These are phyloP conservation scores for Hypoxylon fragiforme DNA, from an alignment of 495 filamentous ascomycete genomes.

Conservation along the genomic window DNA sequence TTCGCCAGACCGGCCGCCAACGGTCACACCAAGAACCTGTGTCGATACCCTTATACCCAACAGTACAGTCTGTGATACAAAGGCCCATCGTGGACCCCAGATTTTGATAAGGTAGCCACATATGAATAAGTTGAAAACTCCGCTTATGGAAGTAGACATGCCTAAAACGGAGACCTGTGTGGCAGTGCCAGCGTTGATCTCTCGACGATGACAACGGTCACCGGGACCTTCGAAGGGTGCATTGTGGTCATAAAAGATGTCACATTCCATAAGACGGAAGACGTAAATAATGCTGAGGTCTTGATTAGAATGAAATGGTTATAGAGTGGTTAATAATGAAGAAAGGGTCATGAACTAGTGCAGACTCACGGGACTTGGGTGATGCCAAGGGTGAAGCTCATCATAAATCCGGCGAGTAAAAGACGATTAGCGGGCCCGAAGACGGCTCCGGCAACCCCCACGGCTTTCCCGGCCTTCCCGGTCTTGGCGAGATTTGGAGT, in stretches of 20 bases:
- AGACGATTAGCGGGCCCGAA: slow-evolving; percentile 48
- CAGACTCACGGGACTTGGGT: slow-evolving; percentile 59
- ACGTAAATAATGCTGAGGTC: slow-evolving; percentile 55
- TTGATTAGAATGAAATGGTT: too few relatives aligned
- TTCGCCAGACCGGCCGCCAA: slow-evolving; percentile 55
- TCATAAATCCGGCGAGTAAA: slow-evolving; percentile 56
- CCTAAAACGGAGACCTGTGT: slow-evolving; percentile 55
- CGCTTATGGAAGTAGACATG: slow-evolving; percentile 53
- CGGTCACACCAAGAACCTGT: slow-evolving; percentile 57
- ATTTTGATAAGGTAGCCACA: slow-evolving; percentile 61
- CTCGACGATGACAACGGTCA: slow-evolving; percentile 50
- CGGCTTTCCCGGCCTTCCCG: slow-evolving; percentile 5
- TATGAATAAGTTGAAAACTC: slow-evolving; percentile 60
- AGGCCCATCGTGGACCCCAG: slow-evolving; percentile 54
- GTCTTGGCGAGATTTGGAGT: slow-evolving; percentile 3
- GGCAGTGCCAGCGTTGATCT: slow-evolving; percentile 60
- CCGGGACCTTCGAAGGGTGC: slow-evolving; percentile 41
- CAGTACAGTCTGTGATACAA: slow-evolving; percentile 55
- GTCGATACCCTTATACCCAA: slow-evolving; percentile 56
- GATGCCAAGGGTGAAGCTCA: slow-evolving; percentile 59
- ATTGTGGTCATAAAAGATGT: slow-evolving; percentile 55
- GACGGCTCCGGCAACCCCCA: slow-evolving; percentile 9
- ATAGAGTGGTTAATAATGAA: too few relatives aligned
- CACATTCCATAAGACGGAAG: slow-evolving; percentile 62
- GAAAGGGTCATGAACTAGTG: too few relatives aligned